Conservation (phyloP, 371 early-diverging fungal species). For the Mortierella sp. region DNA sequence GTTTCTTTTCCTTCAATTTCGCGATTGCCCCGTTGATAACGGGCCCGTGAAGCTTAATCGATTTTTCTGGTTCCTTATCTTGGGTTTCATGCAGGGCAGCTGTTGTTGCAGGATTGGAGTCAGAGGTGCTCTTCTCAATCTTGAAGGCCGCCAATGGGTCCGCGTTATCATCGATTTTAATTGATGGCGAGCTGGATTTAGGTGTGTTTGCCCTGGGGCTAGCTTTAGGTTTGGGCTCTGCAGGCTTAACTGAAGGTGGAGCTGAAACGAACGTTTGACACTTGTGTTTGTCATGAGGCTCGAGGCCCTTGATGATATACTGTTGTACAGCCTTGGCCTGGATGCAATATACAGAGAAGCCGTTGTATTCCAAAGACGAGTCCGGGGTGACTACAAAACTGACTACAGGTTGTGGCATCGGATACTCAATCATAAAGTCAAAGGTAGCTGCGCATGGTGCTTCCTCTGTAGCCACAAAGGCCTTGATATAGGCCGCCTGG, state of each 20-base stretch:
- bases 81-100: slow-evolving; percentile 12
- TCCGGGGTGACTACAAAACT: slow-evolving; percentile 59
- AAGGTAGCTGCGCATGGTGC: slow-evolving; percentile 36
- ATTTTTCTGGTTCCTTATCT: slow-evolving; percentile 46
- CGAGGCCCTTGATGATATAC: slow-evolving; percentile 55
- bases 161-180: slow-evolving; percentile 26
- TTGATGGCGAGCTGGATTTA: slow-evolving; percentile 30
- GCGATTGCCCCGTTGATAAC: slow-evolving; percentile 61
- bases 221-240: slow-evolving; percentile 17
- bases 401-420: slow-evolving; percentile 56
- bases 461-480: slow-evolving; percentile 9
- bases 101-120: neutral
- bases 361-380: slow-evolving; percentile 50
- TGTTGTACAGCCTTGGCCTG: slow-evolving; percentile 60
- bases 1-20: slow-evolving; percentile 59
- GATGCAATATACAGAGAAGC: slow-evolving; percentile 59
- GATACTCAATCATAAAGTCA: slow-evolving; percentile 61
- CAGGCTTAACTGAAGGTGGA: slow-evolving; percentile 12
- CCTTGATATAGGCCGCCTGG: slow-evolving; percentile 39
- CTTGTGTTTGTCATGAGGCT: slow-evolving; percentile 53
- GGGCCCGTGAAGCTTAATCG: slow-evolving; percentile 57
- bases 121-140: slow-evolving; percentile 16
- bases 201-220: slow-evolving; percentile 11
- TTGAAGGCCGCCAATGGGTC: slow-evolving; percentile 17
- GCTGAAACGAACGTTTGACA: slow-evolving; percentile 52